A percentile compares a stretch with the other conserved stretches of the same genome.
phyloP scores from a whole-genome alignment of 2,329 filamentous ascomycete species.

The Onygenales sp. region DNA sequence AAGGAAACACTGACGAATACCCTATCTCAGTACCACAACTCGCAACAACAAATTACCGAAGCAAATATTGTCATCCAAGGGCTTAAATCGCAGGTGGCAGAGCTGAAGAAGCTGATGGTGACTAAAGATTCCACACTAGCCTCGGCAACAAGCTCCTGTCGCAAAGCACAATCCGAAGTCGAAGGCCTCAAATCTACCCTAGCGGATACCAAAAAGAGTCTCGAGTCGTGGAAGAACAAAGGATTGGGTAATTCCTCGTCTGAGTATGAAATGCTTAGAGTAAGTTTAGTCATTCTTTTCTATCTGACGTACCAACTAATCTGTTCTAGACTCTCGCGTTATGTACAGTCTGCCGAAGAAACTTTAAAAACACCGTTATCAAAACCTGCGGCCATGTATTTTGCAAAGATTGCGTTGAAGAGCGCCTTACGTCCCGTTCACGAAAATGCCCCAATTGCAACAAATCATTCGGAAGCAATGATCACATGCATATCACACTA shows the following conservation, averaged over 20 bases:
- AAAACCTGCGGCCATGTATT: conserved; percentile 94
- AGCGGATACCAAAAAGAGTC: conserved; percentile 68
- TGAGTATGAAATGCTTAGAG: conserved; percentile 76
- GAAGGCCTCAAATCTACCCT: conserved; percentile 71
- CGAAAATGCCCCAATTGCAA: conserved; percentile 94
- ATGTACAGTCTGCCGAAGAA: conserved; percentile 84
- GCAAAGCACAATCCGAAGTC: conserved; percentile 59
- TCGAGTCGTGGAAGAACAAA: conserved; percentile 79
- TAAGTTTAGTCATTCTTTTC: conserved; percentile 42
- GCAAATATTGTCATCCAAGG: conserved; percentile 60
- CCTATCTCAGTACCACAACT: conserved; percentile 60
- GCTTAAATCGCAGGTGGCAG: conserved; percentile 63
- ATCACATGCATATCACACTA: conserved; percentile 61
- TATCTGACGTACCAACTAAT: conserved; percentile 9
- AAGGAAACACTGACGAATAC: conserved; percentile 68
- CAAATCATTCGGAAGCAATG: conserved; percentile 80
- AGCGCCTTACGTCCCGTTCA: conserved; percentile 79
- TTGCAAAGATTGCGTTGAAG: conserved; percentile 82
- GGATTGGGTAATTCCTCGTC: conserved; percentile 69
- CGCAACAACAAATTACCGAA: conserved; percentile 65
- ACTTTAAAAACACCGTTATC: conserved; percentile 88
- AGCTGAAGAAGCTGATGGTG: conserved; percentile 65
- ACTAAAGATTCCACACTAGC: conserved; percentile 63
- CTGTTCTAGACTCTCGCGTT: conserved; percentile 58
- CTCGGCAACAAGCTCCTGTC: conserved; percentile 52